These are phyloP conservation scores for Geotrichum ghanense DNA, from an alignment of 805 yeast genomes.

Conservation along the genomic window DNA sequence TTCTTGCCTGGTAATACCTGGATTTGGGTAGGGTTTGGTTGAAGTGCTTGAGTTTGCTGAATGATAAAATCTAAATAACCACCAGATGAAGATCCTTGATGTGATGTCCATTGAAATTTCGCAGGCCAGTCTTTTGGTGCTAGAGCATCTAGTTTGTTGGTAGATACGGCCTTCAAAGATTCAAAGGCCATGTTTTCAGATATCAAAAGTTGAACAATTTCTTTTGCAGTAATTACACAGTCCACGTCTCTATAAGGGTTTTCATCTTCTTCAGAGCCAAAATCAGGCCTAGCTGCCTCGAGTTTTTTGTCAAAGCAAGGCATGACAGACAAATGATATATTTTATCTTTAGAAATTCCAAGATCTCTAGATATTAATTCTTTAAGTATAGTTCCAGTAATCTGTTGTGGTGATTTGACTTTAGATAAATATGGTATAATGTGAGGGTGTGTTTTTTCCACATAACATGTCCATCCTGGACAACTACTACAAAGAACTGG, in stretches of 20 bases:
- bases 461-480: conserved; percentile 95
- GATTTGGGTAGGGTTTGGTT: conserved; percentile 25
- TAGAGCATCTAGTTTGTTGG: conserved; percentile 6
- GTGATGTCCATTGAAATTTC: conserved; percentile 56
- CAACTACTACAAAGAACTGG: conserved; percentile 68
- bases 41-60: conserved; percentile 11
- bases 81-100: conserved; percentile 76
- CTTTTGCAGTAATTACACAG: conserved; percentile 88
- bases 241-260: conserved; percentile 54
- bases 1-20: conserved; percentile 49
- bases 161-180: conserved; percentile 6
- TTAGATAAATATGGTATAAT: conserved; percentile 58
- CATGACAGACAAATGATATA: conserved; percentile 83
- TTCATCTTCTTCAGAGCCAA: conserved; percentile 23
- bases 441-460: conserved; percentile 90
- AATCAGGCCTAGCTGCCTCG: conserved; percentile 83
- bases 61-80: conserved; percentile 76
- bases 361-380: conserved; percentile 31
- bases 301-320: conserved; percentile 96
- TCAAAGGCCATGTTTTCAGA: conserved; percentile 32
- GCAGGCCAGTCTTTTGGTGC: conserved; percentile 61
- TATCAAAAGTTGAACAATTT: conserved; percentile 59
- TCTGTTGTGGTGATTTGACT: conserved; percentile 86
- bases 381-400: conserved; percentile 73
- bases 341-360: conserved; percentile 18